Evolutionary conservation across 2,329 filamentous ascomycete species (phyloP), one percentile per base, ranked within the genome.

Genomic region (Achaetomium macrosporum): DNA sequence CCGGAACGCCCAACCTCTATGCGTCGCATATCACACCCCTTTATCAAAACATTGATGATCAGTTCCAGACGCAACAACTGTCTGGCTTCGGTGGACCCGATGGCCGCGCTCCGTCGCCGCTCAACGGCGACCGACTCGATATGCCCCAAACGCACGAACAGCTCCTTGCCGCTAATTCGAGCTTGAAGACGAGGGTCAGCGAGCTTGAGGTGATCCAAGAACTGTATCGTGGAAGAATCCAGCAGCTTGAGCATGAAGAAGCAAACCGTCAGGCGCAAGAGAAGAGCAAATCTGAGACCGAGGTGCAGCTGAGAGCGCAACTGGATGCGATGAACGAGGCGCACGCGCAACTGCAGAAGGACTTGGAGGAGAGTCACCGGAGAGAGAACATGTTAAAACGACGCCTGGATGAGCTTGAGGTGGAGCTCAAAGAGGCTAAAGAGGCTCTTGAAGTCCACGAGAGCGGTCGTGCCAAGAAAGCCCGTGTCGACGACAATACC

Each of bases 131-230:
- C 25, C 84, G 85, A 44, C 74, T 84, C 51, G 88, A 91, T 54
- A 76, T 82, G 5, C 82, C 87, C 1, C 86, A 90, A 65, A 86
- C 85, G 3, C 90, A 89, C 67, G 88, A 96, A 65, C 84, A 88
- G 56, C 79, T 95, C 20, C 75, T 90, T 48, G 85, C 86, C 1
- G 82, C 85, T 57, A 96, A 95, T 68, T 88, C 88, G 5, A 86
- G 84, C 47, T 77, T 97, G n/a, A 95, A 95, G 73, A 99, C 93
- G 0, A 85, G 93, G 40, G 92, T 99, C 33, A 93, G 86, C 62
- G 93, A 99, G 69, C 79, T 99, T 20, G 93, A 99, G 67, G 81
- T 99, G 48, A 96, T 99, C 74, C 96, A 91, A 64, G 87, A 88
- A 65, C 75, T 91, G 42, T 90, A 90, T 68, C 78, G 85, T 47